A percentile compares a stretch with the other conserved stretches of the same genome.
Conservation (phyloP, 23 red algal genomes). For the Gracilaria domingensis region DNA sequence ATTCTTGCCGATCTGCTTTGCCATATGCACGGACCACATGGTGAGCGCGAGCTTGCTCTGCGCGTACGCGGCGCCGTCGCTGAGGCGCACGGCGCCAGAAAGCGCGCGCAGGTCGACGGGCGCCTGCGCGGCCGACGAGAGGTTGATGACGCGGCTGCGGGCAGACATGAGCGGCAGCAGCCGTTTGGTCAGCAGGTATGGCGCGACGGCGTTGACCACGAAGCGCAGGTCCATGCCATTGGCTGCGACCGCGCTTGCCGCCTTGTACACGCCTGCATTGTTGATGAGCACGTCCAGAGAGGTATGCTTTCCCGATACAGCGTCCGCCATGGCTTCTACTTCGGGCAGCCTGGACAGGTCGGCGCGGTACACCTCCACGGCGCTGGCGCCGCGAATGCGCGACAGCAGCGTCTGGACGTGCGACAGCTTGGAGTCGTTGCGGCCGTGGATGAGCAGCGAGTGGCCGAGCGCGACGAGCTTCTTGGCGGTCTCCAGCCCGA, state of each 20-base stretch:
- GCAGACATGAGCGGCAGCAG: neutral
- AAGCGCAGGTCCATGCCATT: slow-evolving; percentile 59
- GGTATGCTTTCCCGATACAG: neutral
- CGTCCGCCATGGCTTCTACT: slow-evolving; percentile 19
- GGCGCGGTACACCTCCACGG: slow-evolving; percentile 12
- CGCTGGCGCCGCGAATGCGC: neutral
- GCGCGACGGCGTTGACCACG: slow-evolving; percentile 66
- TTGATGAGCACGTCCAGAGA: slow-evolving; percentile 72
- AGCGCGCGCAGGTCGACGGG: neutral
- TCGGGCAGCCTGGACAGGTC: slow-evolving; percentile 52
- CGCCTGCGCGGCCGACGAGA: neutral
- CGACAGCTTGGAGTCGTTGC: neutral
- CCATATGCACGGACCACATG: slow-evolving; percentile 38
- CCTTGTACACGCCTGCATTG: slow-evolving; percentile 71
- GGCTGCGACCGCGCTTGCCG: neutral
- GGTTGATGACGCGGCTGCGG: neutral
- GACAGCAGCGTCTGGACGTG: neutral
- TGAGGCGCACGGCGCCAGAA: neutral
- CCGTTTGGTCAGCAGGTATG: slow-evolving; percentile 25
- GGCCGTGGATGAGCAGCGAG: slow-evolving; percentile 36
- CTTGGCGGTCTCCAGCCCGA: slow-evolving; percentile 44
- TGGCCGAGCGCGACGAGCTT: slow-evolving; percentile 18
- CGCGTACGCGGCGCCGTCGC: slow-evolving; percentile 17
- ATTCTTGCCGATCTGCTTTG: neutral
- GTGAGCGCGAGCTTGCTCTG: slow-evolving; percentile 49